Evolutionary conservation across 2,329 filamentous ascomycete genomes (phyloP).

Genomic region (Fusarium gaditjirri): DNA sequence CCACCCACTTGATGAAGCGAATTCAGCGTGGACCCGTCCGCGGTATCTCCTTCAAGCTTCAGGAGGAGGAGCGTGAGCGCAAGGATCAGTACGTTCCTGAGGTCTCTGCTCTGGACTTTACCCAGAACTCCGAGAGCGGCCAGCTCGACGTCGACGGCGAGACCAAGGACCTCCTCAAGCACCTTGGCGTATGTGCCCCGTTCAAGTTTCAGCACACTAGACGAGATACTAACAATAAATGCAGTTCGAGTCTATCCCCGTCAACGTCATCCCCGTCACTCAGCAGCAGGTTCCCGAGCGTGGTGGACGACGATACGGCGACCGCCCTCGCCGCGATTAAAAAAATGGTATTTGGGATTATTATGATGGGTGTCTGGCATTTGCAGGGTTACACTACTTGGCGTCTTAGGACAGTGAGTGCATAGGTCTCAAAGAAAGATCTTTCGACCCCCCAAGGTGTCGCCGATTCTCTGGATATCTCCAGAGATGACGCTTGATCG

Average conservation of each 20-base stretch:
- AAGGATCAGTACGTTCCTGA: slow-evolving; percentile 99
- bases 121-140: slow-evolving; percentile 91
- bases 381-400: slow-evolving; percentile 58
- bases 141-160: slow-evolving; percentile 95
- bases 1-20: slow-evolving; percentile 99
- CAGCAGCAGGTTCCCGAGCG: slow-evolving; percentile 90
- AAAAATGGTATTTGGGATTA: slow-evolving; percentile 49
- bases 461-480: slow-evolving; percentile 76
- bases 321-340: slow-evolving; percentile 62
- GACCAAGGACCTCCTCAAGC: slow-evolving; percentile 99
- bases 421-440: slow-evolving; percentile 70
- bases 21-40: slow-evolving; percentile 99
- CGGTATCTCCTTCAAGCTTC: slow-evolving; percentile 99
- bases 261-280: slow-evolving; percentile 91
- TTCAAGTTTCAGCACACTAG: neutral
- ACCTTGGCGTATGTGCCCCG: slow-evolving; percentile 85
- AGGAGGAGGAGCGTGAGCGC: slow-evolving; percentile 99
- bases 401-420: slow-evolving; percentile 69
- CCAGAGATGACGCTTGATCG: slow-evolving; percentile 90
- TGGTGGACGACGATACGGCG: slow-evolving; percentile 77
- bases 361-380: slow-evolving; percentile 57
- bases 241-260: slow-evolving; percentile 96
- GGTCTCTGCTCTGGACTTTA: slow-evolving; percentile 98
- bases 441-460: slow-evolving; percentile 80
- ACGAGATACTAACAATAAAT: slow-evolving; percentile 43